These are phyloP conservation scores for Penicillium salamii DNA, from an alignment of 495 filamentous ascomycete species.

Conservation along the genomic window DNA sequence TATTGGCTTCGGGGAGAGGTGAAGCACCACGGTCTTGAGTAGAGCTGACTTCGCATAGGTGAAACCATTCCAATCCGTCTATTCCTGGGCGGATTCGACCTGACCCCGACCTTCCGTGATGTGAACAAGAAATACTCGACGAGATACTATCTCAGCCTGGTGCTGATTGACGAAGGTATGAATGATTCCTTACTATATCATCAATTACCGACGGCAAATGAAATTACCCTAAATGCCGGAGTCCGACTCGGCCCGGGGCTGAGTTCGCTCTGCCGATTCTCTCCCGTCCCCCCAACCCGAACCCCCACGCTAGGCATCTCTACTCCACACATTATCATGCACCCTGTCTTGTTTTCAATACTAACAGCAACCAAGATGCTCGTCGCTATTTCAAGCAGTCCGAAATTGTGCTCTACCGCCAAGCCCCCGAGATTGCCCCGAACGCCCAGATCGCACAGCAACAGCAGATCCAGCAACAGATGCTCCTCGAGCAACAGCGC, in stretches of 20 bases:
- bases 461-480: conserved; percentile 45
- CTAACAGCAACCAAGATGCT: conserved; percentile 60
- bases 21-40: background rate
- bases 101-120: conserved; percentile 97
- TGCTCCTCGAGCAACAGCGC: conserved; percentile 32
- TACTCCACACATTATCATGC: conserved; percentile 17
- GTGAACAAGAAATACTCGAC: conserved; percentile 99
- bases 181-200: too few species aligned
- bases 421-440: conserved; percentile 68
- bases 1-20: background rate
- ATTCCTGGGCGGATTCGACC: conserved; percentile 96
- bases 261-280: conserved; percentile 8
- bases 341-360: conserved; percentile 1
- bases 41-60: conserved; percentile 46
- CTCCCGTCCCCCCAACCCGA: conserved; percentile 2
- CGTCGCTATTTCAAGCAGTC: conserved; percentile 99
- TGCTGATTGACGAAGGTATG: conserved; percentile 97
- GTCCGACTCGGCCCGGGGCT: conserved; percentile 11
- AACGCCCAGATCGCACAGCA: conserved; percentile 47
- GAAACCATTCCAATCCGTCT: conserved; percentile 98
- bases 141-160: conserved; percentile 93
- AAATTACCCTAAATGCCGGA: conserved; percentile 10
- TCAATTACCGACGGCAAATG: conserved; percentile 44
- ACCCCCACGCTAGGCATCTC: conserved; percentile 40
- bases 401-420: conserved; percentile 95